phyloP scores from a whole-genome alignment of 2,329 filamentous ascomycete genomes.

The Cladosporium sp. region DNA sequence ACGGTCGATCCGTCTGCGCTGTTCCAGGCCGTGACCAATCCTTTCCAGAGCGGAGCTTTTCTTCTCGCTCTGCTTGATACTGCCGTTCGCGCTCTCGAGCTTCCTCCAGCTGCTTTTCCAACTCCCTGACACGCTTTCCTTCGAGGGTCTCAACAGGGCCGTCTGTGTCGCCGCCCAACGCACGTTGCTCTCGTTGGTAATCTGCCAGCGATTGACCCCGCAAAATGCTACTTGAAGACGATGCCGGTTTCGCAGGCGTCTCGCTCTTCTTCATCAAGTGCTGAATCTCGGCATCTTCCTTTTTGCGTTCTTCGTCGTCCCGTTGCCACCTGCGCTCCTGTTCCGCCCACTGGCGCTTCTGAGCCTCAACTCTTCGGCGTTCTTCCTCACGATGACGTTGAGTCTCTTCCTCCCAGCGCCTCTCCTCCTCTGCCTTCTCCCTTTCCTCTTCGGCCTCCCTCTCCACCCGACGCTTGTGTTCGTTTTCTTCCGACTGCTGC shows the following conservation, averaged over 20 bases:
- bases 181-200: conserved; percentile 65
- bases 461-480: conserved; percentile 43
- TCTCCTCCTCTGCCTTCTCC: conserved; percentile 57
- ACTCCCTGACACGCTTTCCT: conserved; percentile 65
- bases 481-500: conserved; percentile 47
- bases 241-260: conserved; percentile 49
- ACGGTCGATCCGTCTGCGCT: conserved; percentile 19
- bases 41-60: conserved; percentile 37
- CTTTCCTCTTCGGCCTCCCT: conserved; percentile 57
- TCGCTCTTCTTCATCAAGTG: conserved; percentile 55
- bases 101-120: conserved; percentile 67
- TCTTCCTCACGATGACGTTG: conserved; percentile 53
- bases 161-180: conserved; percentile 31
- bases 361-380: conserved; percentile 55
- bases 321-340: conserved; percentile 70
- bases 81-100: conserved; percentile 61
- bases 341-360: conserved; percentile 70
- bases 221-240: conserved; percentile 47
- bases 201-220: conserved; percentile 82
- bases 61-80: conserved; percentile 56
- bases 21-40: conserved; percentile 32
- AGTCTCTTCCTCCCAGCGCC: conserved; percentile 60
- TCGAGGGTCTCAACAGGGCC: conserved; percentile 45
- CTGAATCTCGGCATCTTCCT: conserved; percentile 69
- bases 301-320: conserved; percentile 64